A percentile compares a stretch with the other conserved stretches of the same genome.
These are phyloP conservation scores for Xylaria curta DNA, from an alignment of 495 filamentous ascomycete genomes.

Conservation along the genomic window DNA sequence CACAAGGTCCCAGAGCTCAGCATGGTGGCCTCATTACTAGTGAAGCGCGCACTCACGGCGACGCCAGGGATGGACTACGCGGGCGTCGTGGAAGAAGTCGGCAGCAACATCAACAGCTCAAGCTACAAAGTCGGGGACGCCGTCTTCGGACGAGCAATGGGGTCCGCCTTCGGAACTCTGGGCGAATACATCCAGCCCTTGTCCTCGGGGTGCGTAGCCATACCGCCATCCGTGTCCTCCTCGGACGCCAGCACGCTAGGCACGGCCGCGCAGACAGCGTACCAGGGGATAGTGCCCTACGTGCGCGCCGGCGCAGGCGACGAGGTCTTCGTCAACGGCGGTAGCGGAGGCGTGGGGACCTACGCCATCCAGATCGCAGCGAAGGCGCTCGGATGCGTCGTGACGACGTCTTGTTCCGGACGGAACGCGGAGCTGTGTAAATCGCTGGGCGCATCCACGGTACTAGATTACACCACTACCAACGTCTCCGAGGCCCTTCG, in stretches of 20 bases:
- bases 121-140: constrained; percentile 56
- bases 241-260: constrained; percentile 60
- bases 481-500: constrained; percentile 52
- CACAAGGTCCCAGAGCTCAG: constrained; percentile 69
- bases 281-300: constrained; percentile 63
- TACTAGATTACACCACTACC: constrained; percentile 72
- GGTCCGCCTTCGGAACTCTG: constrained; percentile 57
- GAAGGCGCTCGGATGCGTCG: constrained; percentile 58
- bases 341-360: constrained; percentile 48
- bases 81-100: constrained; percentile 60
- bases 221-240: constrained; percentile 60
- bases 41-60: constrained; percentile 50
- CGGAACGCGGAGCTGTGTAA: constrained; percentile 63
- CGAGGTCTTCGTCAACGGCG: constrained; percentile 72
- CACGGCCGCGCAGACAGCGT: constrained; percentile 64
- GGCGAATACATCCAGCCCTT: constrained; percentile 57
- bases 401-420: constrained; percentile 65
- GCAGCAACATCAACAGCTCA: constrained; percentile 29
- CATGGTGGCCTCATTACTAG: constrained; percentile 45
- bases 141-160: constrained; percentile 60
- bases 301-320: constrained; percentile 53
- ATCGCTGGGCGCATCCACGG: constrained; percentile 68
- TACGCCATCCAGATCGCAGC: constrained; percentile 21
- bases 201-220: constrained; percentile 35
- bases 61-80: constrained; percentile 70